Base-by-base conservation (phyloP, 768 basidiomycete genomes). In the Lyophyllum atratum region DNA sequence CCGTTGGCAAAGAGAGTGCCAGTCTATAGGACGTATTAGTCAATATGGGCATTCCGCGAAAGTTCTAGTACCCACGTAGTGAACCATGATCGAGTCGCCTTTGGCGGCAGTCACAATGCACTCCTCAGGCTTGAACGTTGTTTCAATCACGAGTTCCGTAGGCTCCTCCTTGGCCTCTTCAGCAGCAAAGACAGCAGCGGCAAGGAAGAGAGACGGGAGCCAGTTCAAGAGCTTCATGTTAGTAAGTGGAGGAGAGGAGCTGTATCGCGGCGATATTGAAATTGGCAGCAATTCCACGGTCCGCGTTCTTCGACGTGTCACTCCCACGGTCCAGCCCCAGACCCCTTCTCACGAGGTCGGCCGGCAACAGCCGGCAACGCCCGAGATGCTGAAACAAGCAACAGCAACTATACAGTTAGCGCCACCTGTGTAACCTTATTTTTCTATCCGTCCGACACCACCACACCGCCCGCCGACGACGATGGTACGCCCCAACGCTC, bases 1-100 rank as follows among this genome's bases (percentile, higher is more conserved):
- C 93, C 93, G 49, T 79, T 85, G 10, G 81, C 72, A 63, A 86
- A 86, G 49, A 98, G 72, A 9, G 82, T 95, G 3, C 95, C 95
- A 4, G 92, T 93, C 85, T 95, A 31, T 11, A 47, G 71, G 10
- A 51, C 2, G 21, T 6, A 37, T 24, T 19, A 21, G 52, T 1
- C 8, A 48, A 56, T 34, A 51, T 45, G 12, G 25, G 29, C n/a
- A 25, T 34, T 42, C 46, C 9, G 22, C 24, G n/a, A 17, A 45
- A 39, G 17, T 43, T n/a, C 12, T 26, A 25, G 22, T 34, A 70
- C 73, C 51, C 70, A 93, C 91, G 65, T 93, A 93, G 81, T 93
- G 92, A 49, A 93, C 89, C 60, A 81, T 64, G 59, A 93, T 80
- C 22, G 69, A 62, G 68, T 92, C 89, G 0, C 87, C 90, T 43